phyloP scores from a whole-genome alignment of 2,329 filamentous ascomycete genomes.

The Grosmannia huntii region DNA sequence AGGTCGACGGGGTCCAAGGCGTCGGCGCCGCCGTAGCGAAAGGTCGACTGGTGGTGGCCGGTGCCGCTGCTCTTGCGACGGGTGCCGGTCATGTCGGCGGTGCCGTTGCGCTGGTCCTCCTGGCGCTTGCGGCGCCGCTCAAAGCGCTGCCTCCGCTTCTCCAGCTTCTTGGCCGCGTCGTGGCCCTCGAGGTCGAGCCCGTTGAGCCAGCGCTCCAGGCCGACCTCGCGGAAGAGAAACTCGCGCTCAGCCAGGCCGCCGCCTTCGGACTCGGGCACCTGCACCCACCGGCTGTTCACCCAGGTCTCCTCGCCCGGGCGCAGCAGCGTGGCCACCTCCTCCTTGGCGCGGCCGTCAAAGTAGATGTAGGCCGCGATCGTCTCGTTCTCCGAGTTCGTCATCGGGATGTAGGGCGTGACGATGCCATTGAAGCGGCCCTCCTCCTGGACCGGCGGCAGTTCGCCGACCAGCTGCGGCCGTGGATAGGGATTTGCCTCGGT shows the following conservation, averaged over 20 bases:
- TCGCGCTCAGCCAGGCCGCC: slow-evolving; percentile 92
- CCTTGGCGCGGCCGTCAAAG: slow-evolving; percentile 88
- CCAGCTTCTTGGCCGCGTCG: slow-evolving; percentile 78
- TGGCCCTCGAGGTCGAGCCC: slow-evolving; percentile 90
- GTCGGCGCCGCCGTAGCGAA: slow-evolving; percentile 67
- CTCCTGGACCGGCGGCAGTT: slow-evolving; percentile 30
- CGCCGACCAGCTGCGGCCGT: slow-evolving; percentile 45
- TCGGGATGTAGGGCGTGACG: slow-evolving; percentile 78
- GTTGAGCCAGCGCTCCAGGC: slow-evolving; percentile 91
- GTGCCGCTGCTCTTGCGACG: slow-evolving; percentile 26
- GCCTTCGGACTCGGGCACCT: slow-evolving; percentile 79
- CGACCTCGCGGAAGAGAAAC: slow-evolving; percentile 94
- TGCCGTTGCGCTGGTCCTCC: slow-evolving; percentile 28
- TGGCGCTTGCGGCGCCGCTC: slow-evolving; percentile 55
- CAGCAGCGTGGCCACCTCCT: slow-evolving; percentile 90
- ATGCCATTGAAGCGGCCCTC: slow-evolving; percentile 35
- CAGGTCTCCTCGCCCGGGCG: slow-evolving; percentile 93
- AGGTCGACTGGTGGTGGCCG: slow-evolving; percentile 33
- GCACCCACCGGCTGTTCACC: slow-evolving; percentile 98
- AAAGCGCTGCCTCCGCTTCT: slow-evolving; percentile 74
- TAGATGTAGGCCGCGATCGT: slow-evolving; percentile 97
- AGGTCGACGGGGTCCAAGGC: slow-evolving; percentile 62
- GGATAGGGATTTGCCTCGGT: slow-evolving; percentile 66
- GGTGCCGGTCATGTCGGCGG: slow-evolving; percentile 19
- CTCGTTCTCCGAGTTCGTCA: slow-evolving; percentile 88